Percentiles rank a stretch among this genome's conserved stretches.
phyloP scores from a whole-genome alignment of 2,329 filamentous ascomycete species.

The Chrysoporthe cubensis region DNA sequence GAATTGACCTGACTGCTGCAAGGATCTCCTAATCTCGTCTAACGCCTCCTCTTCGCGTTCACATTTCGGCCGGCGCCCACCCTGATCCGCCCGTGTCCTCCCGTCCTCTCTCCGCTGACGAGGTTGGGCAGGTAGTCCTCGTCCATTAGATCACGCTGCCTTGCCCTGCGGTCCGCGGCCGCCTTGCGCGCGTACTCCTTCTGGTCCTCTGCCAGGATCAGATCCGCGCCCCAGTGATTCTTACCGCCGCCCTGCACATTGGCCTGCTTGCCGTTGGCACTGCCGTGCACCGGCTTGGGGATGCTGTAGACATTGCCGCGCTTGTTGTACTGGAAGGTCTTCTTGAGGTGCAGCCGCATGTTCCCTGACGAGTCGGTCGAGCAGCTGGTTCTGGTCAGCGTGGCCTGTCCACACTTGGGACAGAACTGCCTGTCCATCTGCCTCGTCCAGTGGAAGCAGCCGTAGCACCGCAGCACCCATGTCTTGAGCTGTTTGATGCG shows the following conservation, averaged over 20 bases:
- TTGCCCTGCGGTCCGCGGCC: constrained; percentile 66
- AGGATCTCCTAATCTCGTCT: constrained; percentile 25
- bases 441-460: constrained; percentile 83
- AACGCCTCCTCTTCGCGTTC: constrained; percentile 73
- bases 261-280: constrained; percentile 74
- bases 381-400: constrained; percentile 83
- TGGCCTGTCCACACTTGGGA: constrained; percentile 84
- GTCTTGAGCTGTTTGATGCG: constrained; percentile 85
- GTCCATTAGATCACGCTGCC: constrained; percentile 87
- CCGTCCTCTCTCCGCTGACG: constrained; percentile 75
- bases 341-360: constrained; percentile 86
- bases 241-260: constrained; percentile 72
- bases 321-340: constrained; percentile 96
- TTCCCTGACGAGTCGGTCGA: constrained; percentile 79
- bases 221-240: constrained; percentile 79
- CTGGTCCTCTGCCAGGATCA: constrained; percentile 93
- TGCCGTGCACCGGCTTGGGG: constrained; percentile 85
- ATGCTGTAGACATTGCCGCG: constrained; percentile 91
- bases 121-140: constrained; percentile 89
- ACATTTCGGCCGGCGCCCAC: constrained; percentile 86
- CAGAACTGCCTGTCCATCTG: constrained; percentile 93
- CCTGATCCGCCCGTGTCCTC: constrained; percentile 68
- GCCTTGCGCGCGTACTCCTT: constrained; percentile 80
- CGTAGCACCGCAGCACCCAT: constrained; percentile 91
- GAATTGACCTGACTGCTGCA: background rate